These are phyloP conservation scores for Erodium chrysanthum DNA, from an alignment of 441 rosid species.

Conservation along the genomic window DNA sequence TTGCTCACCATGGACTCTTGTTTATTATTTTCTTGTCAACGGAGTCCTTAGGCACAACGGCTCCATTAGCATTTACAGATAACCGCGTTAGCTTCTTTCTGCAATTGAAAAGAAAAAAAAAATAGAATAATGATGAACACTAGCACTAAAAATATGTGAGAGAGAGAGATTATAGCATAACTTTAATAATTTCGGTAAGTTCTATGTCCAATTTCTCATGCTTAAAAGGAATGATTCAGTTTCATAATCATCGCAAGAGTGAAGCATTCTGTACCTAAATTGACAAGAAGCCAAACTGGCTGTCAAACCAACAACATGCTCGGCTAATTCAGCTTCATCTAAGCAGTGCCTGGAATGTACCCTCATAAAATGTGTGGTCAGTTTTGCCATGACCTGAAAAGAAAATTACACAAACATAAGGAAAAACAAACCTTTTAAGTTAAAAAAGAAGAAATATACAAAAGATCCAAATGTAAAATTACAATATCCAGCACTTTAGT, in stretches of 20 bases:
- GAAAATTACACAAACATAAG: conserved; percentile 10
- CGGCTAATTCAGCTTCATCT: conserved; percentile 94
- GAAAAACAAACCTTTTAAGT: background rate
- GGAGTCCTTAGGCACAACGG: conserved; percentile 55
- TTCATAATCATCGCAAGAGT: background rate
- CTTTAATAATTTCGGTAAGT: background rate
- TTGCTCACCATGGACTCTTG: conserved; percentile 60
- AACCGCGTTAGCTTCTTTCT: conserved; percentile 71
- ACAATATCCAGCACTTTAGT: conserved; percentile 5
- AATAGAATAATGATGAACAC: conserved; percentile 8
- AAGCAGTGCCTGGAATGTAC: conserved; percentile 77
- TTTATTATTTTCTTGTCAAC: conserved; percentile 55
- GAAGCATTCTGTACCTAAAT: conserved; percentile 40
- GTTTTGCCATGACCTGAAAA: conserved; percentile 57
- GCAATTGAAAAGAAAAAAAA: conserved; percentile 23
- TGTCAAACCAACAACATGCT: conserved; percentile 77
- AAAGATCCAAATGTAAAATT: conserved; percentile 3
- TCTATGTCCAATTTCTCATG: background rate
- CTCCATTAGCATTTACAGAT: conserved; percentile 78
- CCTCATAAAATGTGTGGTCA: conserved; percentile 54
- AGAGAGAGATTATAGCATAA: background rate
- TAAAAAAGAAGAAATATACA: background rate
- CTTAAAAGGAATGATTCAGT: background rate
- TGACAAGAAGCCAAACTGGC: conserved; percentile 81
- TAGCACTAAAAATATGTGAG: background rate